Evolutionary conservation across 1,284 basidiomycete genomes (phyloP).

Genomic region (Malassezia brasiliensis): DNA sequence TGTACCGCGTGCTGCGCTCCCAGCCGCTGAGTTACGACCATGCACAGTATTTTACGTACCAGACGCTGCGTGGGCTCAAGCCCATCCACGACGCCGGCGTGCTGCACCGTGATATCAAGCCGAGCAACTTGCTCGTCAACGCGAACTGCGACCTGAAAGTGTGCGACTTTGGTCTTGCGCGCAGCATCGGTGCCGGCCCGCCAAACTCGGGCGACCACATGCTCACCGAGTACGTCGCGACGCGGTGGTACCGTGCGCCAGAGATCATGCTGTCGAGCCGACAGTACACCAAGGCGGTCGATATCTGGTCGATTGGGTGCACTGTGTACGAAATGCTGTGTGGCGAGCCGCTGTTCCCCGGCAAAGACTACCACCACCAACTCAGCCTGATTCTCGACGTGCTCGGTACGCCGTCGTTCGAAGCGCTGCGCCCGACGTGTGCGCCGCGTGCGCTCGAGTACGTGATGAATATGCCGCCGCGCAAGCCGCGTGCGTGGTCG

Average conservation of each 20-base stretch:
- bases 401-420: constrained; percentile 79
- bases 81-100: constrained; percentile 87
- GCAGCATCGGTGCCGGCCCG: constrained; percentile 17
- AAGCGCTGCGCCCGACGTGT: constrained; percentile 83
- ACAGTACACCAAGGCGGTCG: constrained; percentile 41
- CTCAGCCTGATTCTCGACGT: constrained; percentile 80
- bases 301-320: constrained; percentile 80
- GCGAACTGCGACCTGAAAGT: constrained; percentile 76
- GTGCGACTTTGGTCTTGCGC: constrained; percentile 33
- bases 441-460: constrained; percentile 77
- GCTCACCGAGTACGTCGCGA: constrained; percentile 43
- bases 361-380: constrained; percentile 88
- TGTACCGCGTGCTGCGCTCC: constrained; percentile 76
- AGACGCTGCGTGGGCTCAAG: constrained; percentile 82
- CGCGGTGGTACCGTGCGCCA: constrained; percentile 36
- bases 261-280: constrained; percentile 37
- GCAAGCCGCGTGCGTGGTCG: constrained; percentile 54
- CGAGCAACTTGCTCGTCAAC: constrained; percentile 86
- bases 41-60: constrained; percentile 52
- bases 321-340: constrained; percentile 94
- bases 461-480: constrained; percentile 65
- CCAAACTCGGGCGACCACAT: constrained; percentile 17
- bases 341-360: constrained; percentile 87
- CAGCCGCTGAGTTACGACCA: constrained; percentile 56
- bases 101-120: constrained; percentile 89